Conservation (phyloP, 2,329 filamentous ascomycete species). For the Dactylellina haptotyla region DNA sequence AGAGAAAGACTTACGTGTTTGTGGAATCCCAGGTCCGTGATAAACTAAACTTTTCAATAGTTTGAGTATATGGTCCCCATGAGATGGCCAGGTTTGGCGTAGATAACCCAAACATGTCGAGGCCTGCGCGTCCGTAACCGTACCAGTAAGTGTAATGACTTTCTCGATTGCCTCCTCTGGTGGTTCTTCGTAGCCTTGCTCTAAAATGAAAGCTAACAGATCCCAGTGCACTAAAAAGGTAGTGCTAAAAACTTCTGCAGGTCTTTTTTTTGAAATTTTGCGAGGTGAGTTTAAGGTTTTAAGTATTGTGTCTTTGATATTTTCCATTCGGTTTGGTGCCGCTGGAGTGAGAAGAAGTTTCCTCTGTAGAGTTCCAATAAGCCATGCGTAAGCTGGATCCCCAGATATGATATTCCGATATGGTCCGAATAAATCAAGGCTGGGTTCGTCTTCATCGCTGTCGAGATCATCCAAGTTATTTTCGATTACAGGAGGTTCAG, state of each 20-base stretch:
- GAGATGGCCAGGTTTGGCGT: constrained; percentile 55
- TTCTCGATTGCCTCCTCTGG: constrained; percentile 20
- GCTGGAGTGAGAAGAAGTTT: constrained; percentile 6
- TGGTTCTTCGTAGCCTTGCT: constrained; percentile 26
- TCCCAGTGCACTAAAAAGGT: constrained; percentile 31
- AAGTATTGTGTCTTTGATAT: constrained; percentile 5
- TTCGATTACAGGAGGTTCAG: neutral
- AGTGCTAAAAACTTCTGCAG: constrained; percentile 10
- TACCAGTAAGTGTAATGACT: constrained; percentile 56
- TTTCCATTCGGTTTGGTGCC: constrained; percentile 20
- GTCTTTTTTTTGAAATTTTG: constrained; percentile 21
- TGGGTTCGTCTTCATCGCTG: neutral
- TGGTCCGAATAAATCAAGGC: neutral
- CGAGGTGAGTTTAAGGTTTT: neutral
- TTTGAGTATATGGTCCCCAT: constrained; percentile 14
- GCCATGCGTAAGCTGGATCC: constrained; percentile 38
- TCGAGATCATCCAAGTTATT: neutral
- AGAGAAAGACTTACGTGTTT: constrained; percentile 11
- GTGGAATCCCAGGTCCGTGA: neutral
- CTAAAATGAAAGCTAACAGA: constrained; percentile 2
- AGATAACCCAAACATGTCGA: constrained; percentile 57
- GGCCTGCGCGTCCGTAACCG: constrained; percentile 55
- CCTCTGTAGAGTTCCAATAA: constrained; percentile 13
- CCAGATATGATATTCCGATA: neutral
- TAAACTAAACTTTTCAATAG: constrained; percentile 20